A percentile compares a stretch with the other conserved stretches of the same genome.
Conservation (phyloP, 2,329 filamentous ascomycete genomes). For the Cryphonectria radicalis region DNA sequence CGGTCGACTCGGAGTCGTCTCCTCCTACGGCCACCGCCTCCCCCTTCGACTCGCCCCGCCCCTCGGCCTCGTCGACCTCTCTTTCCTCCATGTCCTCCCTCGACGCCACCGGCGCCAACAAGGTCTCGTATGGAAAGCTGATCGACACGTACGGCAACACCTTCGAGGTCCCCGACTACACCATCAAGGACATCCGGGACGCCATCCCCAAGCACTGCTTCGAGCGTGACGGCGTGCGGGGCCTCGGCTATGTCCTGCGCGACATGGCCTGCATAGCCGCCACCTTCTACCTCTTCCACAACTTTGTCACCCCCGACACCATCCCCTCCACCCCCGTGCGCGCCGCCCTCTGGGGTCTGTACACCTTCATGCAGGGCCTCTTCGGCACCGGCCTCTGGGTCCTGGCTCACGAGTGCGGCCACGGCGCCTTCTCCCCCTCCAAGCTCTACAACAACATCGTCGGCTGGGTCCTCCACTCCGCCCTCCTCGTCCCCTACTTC, state of each 20-base stretch:
- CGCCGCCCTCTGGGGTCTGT: conserved; percentile 64
- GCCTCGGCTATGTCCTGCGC: conserved; percentile 82
- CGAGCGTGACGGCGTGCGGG: conserved; percentile 76
- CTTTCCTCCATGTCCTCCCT: conserved; percentile 85
- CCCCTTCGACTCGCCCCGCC: conserved; percentile 62
- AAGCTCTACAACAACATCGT: conserved; percentile 89
- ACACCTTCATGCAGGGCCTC: conserved; percentile 85
- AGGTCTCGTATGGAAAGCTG: conserved; percentile 63
- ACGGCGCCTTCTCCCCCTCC: conserved; percentile 94
- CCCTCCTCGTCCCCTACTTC: conserved; percentile 93
- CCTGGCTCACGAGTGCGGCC: conserved; percentile 95
- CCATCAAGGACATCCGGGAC: conserved; percentile 95
- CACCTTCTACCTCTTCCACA: conserved; percentile 89
- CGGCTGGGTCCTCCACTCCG: conserved; percentile 88
- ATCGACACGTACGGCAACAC: conserved; percentile 93
- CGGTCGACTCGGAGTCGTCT: conserved; percentile 48
- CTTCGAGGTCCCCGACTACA: conserved; percentile 92
- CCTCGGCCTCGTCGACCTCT: conserved; percentile 81
- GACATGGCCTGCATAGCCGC: conserved; percentile 73
- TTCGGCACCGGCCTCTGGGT: conserved; percentile 96
- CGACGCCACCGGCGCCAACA: conserved; percentile 47
- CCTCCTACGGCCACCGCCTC: conserved; percentile 63
- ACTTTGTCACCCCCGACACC: conserved; percentile 82
- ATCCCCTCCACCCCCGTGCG: conserved; percentile 73
- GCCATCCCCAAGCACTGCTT: conserved; percentile 98